A percentile compares a stretch with the other conserved stretches of the same genome.
phyloP scores from a whole-genome alignment of 306 rosid species.

The Argentina anserina region DNA sequence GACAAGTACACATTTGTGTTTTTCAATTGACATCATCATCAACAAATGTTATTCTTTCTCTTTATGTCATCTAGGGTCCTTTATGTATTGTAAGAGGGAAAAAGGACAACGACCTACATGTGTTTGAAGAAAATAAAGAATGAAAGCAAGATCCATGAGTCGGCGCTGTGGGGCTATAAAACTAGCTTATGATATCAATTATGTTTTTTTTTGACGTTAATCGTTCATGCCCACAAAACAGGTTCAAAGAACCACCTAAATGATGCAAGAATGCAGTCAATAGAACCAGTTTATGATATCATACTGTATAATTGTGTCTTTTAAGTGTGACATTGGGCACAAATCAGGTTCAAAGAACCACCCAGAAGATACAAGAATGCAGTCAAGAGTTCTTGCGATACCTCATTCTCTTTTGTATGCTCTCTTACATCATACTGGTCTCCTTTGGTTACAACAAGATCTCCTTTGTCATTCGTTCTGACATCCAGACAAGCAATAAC shows the following conservation, averaged over 20 bases:
- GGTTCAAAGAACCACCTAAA: neutral
- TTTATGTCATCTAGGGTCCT: neutral
- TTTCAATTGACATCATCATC: neutral
- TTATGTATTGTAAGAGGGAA: neutral
- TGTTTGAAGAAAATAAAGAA: neutral
- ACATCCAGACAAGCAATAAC: constrained; percentile 98
- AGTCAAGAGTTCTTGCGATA: constrained; percentile 27
- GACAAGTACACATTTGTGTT: neutral
- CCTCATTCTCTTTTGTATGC: constrained; percentile 85
- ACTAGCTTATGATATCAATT: neutral
- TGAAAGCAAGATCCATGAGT: neutral
- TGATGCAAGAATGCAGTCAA: neutral
- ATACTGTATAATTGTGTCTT: neutral
- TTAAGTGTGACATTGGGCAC: neutral
- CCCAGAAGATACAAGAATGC: neutral
- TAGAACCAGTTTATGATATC: too few relatives aligned
- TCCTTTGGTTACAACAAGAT: constrained; percentile 98
- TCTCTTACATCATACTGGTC: constrained; percentile 97
- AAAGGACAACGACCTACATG: neutral
- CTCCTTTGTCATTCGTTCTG: constrained; percentile 89
- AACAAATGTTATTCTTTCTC: neutral
- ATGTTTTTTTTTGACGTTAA: neutral
- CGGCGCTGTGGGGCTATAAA: neutral
- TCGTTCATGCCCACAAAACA: constrained; percentile 2
- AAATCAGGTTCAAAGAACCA: constrained; percentile 7